Conservation (phyloP, 306 rosid species). For the Coriaria nepalensis region DNA sequence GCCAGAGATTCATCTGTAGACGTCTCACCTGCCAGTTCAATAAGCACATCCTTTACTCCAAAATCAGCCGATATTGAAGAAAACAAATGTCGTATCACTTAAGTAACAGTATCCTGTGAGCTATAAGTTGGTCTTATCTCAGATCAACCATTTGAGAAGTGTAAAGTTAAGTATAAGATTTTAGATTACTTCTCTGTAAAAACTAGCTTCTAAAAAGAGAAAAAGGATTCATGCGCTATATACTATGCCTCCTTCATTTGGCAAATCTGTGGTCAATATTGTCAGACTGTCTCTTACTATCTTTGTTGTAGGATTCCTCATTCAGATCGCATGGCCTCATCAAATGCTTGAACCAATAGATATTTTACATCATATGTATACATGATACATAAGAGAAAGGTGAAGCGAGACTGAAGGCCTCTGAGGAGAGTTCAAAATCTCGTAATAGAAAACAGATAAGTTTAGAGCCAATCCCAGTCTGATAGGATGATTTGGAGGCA, state of each 20-base stretch:
- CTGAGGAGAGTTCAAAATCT: slow-evolving; percentile 59
- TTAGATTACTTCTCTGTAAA: too few species aligned
- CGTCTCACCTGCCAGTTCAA: slow-evolving; percentile 13
- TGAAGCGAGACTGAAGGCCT: slow-evolving; percentile 23
- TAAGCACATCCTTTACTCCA: background rate
- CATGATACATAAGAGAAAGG: background rate
- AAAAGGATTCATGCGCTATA: background rate
- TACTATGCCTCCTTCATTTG: slow-evolving; percentile 46
- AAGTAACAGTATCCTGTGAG: too few species aligned
- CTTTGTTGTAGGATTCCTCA: slow-evolving; percentile 63
- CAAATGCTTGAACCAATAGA: slow-evolving; percentile 20
- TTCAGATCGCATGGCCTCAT: slow-evolving; percentile 29
- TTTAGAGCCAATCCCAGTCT: slow-evolving; percentile 58
- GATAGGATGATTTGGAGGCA: slow-evolving; percentile 50
- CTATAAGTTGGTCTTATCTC: too few species aligned
- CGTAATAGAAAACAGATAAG: slow-evolving; percentile 67
- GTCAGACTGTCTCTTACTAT: slow-evolving; percentile 67
- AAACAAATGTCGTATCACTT: too few species aligned
- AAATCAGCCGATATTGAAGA: too few species aligned
- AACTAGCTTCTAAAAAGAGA: background rate
- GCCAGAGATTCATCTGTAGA: slow-evolving; percentile 10
- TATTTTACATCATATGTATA: too few species aligned
- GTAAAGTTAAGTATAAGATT: too few species aligned
- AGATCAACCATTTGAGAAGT: too few species aligned
- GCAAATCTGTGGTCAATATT: slow-evolving; percentile 59